Evolutionary conservation across 441 rosid genomes (phyloP), one percentile per base, ranked within the genome.

Genomic region (Gossypium schwendimanii): DNA sequence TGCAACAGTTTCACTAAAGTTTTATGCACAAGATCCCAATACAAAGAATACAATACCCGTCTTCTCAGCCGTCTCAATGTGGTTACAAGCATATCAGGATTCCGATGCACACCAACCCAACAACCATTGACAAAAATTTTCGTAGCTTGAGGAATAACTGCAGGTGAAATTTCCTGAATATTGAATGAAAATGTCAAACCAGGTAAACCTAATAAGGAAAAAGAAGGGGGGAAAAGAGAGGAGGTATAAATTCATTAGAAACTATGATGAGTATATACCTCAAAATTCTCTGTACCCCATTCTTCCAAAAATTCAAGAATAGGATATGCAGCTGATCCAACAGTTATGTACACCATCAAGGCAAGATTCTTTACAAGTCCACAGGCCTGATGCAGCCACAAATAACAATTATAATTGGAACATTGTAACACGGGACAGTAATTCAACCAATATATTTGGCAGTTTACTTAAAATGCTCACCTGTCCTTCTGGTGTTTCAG

Each of bases 401-500:
- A 33, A 36, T 1, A 28, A 44, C 0, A 15, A 20, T 68, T 49
- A 45, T 69, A 9, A 76, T 77, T 41, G 23, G 18, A 28, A 79
- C 26, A 80, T 52, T 54, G 1, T 4, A 1, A 24, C 14, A 24
- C 9, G 53, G 41, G 18, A 14, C 55, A n/a, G 0, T 7, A 36
- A 45, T 57, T 57, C 53, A 26, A 57, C 18, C 39, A 58, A 23
- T 33, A 76, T 1, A 39, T 1, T 7, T 15, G 66, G 24, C 36
- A 26, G 12, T 58, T 71, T 14, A 57, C 60, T 49, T 54, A 58
- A 24, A 18, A 52, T 15, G 39, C 26, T 79, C 78, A 95, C 98
- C 85, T 93, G 97, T 78, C 99, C 99, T 87, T 93, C 97, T 63
- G 99, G 99, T 75, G 98, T 95, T 82, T 93, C 99, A 73, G 97